Base-by-base conservation (phyloP, 208 protist genomes). In the Leishmania amazonensis region DNA sequence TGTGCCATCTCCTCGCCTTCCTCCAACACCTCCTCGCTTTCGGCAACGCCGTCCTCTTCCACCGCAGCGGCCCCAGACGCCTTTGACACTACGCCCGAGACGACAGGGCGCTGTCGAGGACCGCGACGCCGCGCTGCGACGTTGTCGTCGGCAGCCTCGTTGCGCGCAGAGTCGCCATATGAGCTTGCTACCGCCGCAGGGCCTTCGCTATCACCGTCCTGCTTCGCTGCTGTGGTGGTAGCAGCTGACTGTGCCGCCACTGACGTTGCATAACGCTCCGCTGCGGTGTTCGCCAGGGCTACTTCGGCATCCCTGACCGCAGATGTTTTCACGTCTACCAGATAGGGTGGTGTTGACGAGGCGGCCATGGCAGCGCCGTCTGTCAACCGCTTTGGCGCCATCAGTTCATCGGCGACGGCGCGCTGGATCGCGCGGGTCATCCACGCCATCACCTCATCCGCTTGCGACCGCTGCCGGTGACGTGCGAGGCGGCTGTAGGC, bases 361-460 rank as follows among this genome's bases (percentile, higher is more conserved):
- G 15, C 2, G 45, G 72, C 51, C 17, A 7, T 78, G 57, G 72
- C 35, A 35, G 19, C 65, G 40, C 82, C 84, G 7, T 57, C 49
- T 6, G 81, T 9, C 42, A 75, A 64, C 67, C 47, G 58, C 80
- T 78, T 76, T 28, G 78, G 83, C 38, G 87, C 81, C 57, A 85
- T 87, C 51, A 97, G 85, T 83, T 97, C 92, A 78, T 95, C 90
- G 78, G 88, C 88, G n/a, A 97, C 86, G 17, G 94, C 94, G 45
- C 89, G 85, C 58, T 93, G 90, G 79, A 97, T 95, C 1, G 94
- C 90, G 51, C 90, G 88, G 4, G 91, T 93, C 28, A 97, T 84
- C 92, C 94, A 97, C n/a, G 87, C 87, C 64, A 97, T 88, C 19
- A 97, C 90, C 81, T 92, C 88, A 28, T 93, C 87, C 81, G 89